phyloP scores from a whole-genome alignment of 345 rosid species.

The Geranium brycei region DNA sequence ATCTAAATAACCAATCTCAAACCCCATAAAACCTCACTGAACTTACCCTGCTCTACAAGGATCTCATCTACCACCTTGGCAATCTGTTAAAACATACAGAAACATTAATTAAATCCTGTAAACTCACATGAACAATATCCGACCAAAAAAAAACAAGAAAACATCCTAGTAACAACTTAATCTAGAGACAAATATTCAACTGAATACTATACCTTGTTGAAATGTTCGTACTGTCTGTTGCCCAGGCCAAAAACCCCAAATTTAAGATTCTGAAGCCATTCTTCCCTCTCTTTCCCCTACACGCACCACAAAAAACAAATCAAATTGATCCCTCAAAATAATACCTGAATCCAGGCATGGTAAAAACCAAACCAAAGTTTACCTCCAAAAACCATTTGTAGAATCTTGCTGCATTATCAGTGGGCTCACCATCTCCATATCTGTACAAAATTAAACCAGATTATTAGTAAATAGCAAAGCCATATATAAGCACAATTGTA shows the following conservation, averaged over 20 bases:
- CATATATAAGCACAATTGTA: not conserved
- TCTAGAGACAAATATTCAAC: not conserved
- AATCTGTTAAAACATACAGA: constrained; percentile 32
- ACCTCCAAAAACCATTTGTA: constrained; percentile 90
- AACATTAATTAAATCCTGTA: not conserved
- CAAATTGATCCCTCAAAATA: constrained; percentile 1
- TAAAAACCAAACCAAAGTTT: constrained; percentile 1
- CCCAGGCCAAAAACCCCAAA: constrained; percentile 85
- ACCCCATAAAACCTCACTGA: not conserved
- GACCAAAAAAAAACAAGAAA: not conserved
- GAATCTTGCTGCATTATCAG: constrained; percentile 93
- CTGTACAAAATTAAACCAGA: constrained; percentile 17
- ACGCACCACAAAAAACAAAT: constrained; percentile 2
- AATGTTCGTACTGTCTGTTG: constrained; percentile 90
- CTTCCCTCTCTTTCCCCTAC: constrained; percentile 48
- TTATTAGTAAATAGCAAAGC: not conserved
- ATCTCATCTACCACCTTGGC: constrained; percentile 71
- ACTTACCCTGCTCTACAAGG: constrained; percentile 66
- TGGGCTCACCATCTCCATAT: constrained; percentile 98
- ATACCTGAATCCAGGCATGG: constrained; percentile 1
- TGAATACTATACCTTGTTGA: constrained; percentile 53
- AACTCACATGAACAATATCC: not conserved
- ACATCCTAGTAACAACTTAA: too few species aligned
- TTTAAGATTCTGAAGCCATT: constrained; percentile 49
- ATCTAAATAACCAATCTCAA: not conserved